Conservation (phyloP, 2,329 filamentous ascomycete genomes). For the Paecilomyces sp. region DNA sequence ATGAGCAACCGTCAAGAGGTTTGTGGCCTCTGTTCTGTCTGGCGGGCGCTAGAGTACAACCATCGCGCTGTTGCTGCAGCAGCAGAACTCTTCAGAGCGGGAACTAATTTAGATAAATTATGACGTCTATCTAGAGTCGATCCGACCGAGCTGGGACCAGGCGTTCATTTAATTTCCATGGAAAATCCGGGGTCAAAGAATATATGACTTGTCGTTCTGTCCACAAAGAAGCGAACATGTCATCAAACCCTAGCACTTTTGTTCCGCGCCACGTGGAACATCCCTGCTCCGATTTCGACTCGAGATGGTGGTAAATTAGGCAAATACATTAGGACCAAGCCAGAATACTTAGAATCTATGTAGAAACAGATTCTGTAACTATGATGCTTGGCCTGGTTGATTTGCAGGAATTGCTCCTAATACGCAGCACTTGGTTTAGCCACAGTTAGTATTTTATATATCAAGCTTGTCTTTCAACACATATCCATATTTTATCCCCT, state of each 20-base stretch:
- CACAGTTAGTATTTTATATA: too few species aligned
- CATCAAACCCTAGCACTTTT: background rate
- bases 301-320: background rate
- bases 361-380: too few species aligned
- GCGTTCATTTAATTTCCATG: background rate
- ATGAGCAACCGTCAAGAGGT: background rate
- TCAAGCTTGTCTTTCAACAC: too few species aligned
- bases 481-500: too few species aligned
- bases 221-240: background rate
- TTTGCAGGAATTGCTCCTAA: too few species aligned
- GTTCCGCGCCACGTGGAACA: background rate
- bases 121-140: background rate
- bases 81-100: background rate
- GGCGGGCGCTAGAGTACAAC: background rate
- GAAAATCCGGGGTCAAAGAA: background rate
- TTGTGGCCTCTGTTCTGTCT: too few species aligned
- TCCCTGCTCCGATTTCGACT: background rate
- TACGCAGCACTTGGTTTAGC: too few species aligned
- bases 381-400: too few species aligned
- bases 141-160: background rate
- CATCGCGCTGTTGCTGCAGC: background rate
- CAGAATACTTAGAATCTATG: too few species aligned
- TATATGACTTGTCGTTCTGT: background rate
- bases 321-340: too few species aligned
- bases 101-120: background rate